Conservation (phyloP, 306 rosid species). For the Pterocarpus santalinus region DNA sequence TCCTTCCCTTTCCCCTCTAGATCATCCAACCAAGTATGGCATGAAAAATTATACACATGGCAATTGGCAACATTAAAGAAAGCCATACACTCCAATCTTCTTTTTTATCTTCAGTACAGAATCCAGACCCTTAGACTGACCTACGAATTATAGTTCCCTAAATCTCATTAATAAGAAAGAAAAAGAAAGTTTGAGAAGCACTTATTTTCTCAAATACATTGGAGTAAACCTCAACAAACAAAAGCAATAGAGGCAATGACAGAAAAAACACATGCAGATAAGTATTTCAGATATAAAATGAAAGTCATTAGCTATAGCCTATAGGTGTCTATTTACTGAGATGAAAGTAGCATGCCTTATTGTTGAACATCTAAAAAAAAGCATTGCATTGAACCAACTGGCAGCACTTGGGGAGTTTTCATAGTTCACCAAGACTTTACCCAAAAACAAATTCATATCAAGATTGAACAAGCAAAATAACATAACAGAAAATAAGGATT, state of each 20-base stretch:
- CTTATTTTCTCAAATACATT: not conserved
- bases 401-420: too few relatives aligned
- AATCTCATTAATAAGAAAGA: not conserved
- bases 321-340: not conserved
- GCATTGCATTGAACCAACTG: not conserved
- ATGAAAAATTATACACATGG: not conserved
- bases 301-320: not conserved
- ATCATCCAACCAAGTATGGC: not conserved
- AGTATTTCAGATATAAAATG: not conserved
- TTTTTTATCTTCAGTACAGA: not conserved
- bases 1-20: not conserved
- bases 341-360: not conserved
- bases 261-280: not conserved
- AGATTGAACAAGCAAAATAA: constrained; percentile 14
- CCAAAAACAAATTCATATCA: not conserved
- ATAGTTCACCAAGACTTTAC: not conserved
- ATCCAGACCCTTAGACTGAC: not conserved
- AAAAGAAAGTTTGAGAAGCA: not conserved
- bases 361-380: not conserved
- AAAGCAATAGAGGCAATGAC: not conserved
- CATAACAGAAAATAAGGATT: constrained; percentile 34
- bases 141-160: not conserved
- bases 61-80: not conserved
- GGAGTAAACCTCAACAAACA: constrained; percentile 11
- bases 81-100: not conserved